Evolutionary conservation across 331 rosid genomes (phyloP).

Genomic region (Ulmus americana): DNA sequence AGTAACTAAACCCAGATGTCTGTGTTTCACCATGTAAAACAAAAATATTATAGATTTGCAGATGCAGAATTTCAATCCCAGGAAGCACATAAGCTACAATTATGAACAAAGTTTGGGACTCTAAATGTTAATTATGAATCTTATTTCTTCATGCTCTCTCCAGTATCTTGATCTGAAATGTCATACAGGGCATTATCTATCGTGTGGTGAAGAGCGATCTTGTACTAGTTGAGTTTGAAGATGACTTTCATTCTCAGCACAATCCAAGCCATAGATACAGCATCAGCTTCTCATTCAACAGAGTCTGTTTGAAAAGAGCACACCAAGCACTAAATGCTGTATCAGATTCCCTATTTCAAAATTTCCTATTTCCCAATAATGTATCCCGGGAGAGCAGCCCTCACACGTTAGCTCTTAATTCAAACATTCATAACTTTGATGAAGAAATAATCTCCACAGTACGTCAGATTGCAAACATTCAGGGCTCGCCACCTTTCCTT

Average conservation of each 20-base stretch:
- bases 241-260: conserved; percentile 20
- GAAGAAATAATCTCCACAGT: conserved; percentile 13
- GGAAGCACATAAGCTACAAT: too few species aligned
- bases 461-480: conserved; percentile 12
- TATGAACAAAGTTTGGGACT: too few species aligned
- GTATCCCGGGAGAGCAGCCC: background rate
- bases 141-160: too few species aligned
- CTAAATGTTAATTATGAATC: too few species aligned
- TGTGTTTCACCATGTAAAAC: too few species aligned
- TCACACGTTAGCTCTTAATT: background rate
- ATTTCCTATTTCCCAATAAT: conserved; percentile 33
- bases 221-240: conserved; percentile 32
- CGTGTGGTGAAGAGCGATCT: conserved; percentile 10
- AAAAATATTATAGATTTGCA: too few species aligned
- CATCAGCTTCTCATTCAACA: conserved; percentile 43
- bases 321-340: conserved; percentile 31
- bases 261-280: conserved; percentile 14
- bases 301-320: conserved; percentile 41
- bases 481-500: conserved; percentile 35
- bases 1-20: too few species aligned
- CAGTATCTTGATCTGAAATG: background rate
- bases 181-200: conserved; percentile 27
- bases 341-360: conserved; percentile 19
- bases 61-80: too few species aligned
- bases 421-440: background rate